Base-by-base conservation (phyloP, 2,329 filamentous ascomycete genomes). In the Passalora sequoiae region DNA sequence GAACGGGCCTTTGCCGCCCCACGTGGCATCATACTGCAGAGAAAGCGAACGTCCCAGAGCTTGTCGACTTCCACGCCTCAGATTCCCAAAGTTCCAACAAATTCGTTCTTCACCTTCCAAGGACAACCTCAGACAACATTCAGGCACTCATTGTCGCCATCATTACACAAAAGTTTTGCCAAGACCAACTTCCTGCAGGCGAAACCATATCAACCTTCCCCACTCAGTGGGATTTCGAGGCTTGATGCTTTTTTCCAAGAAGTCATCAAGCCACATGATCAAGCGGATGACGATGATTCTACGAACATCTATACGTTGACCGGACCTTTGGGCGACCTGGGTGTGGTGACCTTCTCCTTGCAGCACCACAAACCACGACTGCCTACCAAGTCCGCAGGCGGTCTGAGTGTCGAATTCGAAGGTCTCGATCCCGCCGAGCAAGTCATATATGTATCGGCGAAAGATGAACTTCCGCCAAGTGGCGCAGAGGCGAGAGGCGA, bases 271-370 rank as follows among this genome's bases (percentile, higher is more conserved):
- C 20, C 52, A 8, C 28, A 47, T 3, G 38, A 41, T 4, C 42
- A 47, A 24, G 40, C 40, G 13, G 40, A 31, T 6, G 55, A 56
- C 10, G 67, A 70, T 42, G 79, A 81, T 38, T 80, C 85, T 70
- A 85, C 86, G 1, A 75, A 87, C 21, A 69, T 96, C 0, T 89
- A 94, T 53, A 87, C 84, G 19, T 72, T 98, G 36, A 89, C 84
- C 3, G 87, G 94, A 59, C 91, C 91, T 2, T 71, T 96, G 44
- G 77, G 86, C 3, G 89, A 96, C 55, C 75, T 96, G 57, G 91
- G 89, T 1, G 69, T 95, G 31, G 80, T 96, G 9, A 57, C 61
- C 4, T 57, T 51, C 33, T 54, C 57, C 6, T 17, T 58, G 2
- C 60, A 60, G 36, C 55, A 58, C 29, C 54, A 51, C 8, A 59